Conservation (phyloP, 148 eudicot species). For the Cornus suecica region DNA sequence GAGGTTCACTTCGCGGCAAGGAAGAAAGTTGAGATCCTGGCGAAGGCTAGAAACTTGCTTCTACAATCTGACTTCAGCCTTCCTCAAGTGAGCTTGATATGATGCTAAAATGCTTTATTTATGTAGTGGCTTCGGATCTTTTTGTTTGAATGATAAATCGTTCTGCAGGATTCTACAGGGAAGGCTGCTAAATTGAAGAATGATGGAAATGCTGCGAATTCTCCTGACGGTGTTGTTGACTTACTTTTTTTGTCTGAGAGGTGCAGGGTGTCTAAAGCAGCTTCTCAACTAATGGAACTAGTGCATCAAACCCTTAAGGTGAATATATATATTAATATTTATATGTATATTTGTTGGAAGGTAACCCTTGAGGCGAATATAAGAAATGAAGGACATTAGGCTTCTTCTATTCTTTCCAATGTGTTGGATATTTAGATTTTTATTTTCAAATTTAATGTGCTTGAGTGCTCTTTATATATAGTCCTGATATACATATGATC, state of each 20-base stretch:
- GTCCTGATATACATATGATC: background rate
- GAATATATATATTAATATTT: no score
- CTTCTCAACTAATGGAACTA: conserved; percentile 70
- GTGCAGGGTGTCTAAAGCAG: conserved; percentile 86
- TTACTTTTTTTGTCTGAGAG: conserved; percentile 79
- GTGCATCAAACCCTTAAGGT: conserved; percentile 90
- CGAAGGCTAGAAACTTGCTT: conserved; percentile 80
- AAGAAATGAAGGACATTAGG: background rate
- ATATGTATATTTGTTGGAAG: no score
- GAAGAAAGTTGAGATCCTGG: conserved; percentile 85
- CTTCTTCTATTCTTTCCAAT: background rate
- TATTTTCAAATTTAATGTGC: background rate
- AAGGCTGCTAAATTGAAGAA: conserved; percentile 30
- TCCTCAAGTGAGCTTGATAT: conserved; percentile 59
- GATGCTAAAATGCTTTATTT: conserved; percentile 3
- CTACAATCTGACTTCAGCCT: conserved; percentile 60
- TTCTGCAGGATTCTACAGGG: conserved; percentile 44
- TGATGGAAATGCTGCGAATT: conserved; percentile 24
- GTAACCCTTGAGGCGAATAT: no score
- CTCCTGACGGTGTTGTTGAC: conserved; percentile 45
- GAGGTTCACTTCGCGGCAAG: conserved; percentile 94
- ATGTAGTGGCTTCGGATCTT: conserved; percentile 5
- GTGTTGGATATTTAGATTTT: background rate
- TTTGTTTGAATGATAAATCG: conserved; percentile 19
- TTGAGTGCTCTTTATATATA: no score